Conservation (phyloP, 2,329 filamentous ascomycete species). For the Xylariomycetidae sp. region DNA sequence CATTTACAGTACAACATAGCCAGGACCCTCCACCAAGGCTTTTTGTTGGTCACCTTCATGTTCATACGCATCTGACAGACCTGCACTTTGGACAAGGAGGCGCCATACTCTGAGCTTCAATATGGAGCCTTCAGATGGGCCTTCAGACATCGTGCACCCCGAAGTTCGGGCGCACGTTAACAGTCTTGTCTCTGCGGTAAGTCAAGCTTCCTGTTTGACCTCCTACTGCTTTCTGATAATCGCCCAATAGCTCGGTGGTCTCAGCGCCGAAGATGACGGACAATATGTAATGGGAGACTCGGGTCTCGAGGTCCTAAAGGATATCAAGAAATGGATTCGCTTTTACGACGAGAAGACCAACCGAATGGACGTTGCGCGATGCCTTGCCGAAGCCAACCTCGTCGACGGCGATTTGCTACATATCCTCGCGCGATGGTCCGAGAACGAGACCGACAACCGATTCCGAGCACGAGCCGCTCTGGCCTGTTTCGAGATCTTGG, state of each 20-base stretch:
- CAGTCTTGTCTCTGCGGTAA: slow-evolving; percentile 86
- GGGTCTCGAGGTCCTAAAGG: slow-evolving; percentile 82
- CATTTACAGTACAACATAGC: no score
- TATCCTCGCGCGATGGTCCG: slow-evolving; percentile 78
- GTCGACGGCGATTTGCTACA: slow-evolving; percentile 83
- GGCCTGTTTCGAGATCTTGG: slow-evolving; percentile 82
- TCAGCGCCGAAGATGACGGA: slow-evolving; percentile 71
- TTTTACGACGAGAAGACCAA: slow-evolving; percentile 92
- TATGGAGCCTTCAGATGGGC: slow-evolving; percentile 51
- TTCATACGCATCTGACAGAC: no score
- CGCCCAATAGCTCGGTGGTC: slow-evolving; percentile 68
- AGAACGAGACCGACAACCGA: slow-evolving; percentile 64
- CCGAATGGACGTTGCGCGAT: slow-evolving; percentile 89
- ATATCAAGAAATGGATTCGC: slow-evolving; percentile 91
- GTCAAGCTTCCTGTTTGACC: slow-evolving; percentile 28
- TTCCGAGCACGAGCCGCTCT: slow-evolving; percentile 74
- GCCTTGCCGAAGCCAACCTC: slow-evolving; percentile 86
- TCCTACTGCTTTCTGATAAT: slow-evolving; percentile 7
- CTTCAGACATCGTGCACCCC: slow-evolving; percentile 68
- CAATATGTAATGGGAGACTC: slow-evolving; percentile 89
- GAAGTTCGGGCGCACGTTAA: slow-evolving; percentile 91
- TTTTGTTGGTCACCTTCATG: no score
- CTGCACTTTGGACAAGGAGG: slow-evolving; percentile 12
- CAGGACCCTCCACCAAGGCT: no score
- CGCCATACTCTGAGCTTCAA: slow-evolving; percentile 17